These are phyloP conservation scores for Melaleuca quinquenervia DNA, from an alignment of 345 rosid genomes.

Conservation along the genomic window DNA sequence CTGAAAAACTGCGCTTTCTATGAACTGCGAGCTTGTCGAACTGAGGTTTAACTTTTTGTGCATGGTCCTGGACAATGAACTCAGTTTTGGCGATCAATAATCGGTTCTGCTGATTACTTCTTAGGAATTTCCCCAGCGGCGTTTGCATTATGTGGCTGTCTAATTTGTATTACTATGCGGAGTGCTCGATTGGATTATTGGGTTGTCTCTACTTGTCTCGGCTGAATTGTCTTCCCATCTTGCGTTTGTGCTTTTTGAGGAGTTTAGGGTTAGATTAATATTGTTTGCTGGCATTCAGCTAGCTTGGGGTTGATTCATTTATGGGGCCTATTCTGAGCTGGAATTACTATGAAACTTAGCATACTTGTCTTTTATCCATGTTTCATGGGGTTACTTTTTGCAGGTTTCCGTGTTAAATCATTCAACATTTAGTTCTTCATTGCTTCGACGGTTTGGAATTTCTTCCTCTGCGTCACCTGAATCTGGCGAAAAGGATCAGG, in stretches of 20 bases:
- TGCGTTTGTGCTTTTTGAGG: not conserved
- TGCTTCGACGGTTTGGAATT: conserved; percentile 45
- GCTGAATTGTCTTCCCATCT: not conserved
- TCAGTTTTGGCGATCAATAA: not conserved
- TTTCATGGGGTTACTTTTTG: not conserved
- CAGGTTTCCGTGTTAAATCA: conserved; percentile 36
- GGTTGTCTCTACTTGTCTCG: not conserved
- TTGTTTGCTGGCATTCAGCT: conserved; percentile 13
- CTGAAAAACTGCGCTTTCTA: not conserved
- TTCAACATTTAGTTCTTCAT: conserved; percentile 24
- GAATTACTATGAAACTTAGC: not conserved
- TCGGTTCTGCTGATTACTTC: not conserved
- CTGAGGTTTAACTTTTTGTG: not conserved
- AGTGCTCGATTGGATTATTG: not conserved
- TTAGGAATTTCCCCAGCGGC: not conserved
- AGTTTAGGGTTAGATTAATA: conserved; percentile 8
- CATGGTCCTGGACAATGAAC: not conserved
- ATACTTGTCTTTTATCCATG: not conserved
- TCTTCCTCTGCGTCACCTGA: conserved; percentile 69
- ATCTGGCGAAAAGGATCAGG: conserved; percentile 33
- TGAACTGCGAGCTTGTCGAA: not conserved
- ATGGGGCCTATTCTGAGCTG: not conserved
- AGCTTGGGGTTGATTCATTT: conserved; percentile 18
- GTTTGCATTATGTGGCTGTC: not conserved
- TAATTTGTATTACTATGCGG: not conserved